Conservation (phyloP, 805 yeast species). For the Candida ascalaphidarum region DNA sequence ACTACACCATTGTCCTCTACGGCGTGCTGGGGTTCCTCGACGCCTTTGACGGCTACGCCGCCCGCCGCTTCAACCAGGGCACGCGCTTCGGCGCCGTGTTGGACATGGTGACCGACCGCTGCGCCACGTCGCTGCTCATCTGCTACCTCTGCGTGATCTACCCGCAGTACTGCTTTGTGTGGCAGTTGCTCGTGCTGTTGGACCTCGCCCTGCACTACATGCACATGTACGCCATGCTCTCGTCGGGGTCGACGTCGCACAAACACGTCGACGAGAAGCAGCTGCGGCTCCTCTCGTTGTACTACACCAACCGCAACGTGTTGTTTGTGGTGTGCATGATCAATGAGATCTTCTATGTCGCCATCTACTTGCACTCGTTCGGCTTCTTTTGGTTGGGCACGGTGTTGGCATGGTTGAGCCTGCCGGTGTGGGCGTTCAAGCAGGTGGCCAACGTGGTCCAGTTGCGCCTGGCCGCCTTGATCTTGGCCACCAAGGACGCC, state of each 20-base stretch:
- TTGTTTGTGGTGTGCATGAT: slow-evolving; percentile 86
- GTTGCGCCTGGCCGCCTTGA: slow-evolving; percentile 73
- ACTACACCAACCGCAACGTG: slow-evolving; percentile 79
- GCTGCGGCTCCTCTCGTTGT: slow-evolving; percentile 67
- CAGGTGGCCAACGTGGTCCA: slow-evolving; percentile 88
- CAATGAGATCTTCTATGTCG: slow-evolving; percentile 89
- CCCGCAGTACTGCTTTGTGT: slow-evolving; percentile 58
- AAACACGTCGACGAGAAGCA: slow-evolving; percentile 69
- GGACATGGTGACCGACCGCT: slow-evolving; percentile 98
- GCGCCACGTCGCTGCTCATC: slow-evolving; percentile 90
- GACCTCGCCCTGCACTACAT: slow-evolving; percentile 92
- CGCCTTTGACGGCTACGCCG: slow-evolving; percentile 95
- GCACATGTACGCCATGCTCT: slow-evolving; percentile 95
- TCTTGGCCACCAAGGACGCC: slow-evolving; percentile 73
- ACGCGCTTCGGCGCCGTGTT: slow-evolving; percentile 92
- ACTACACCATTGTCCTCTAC: slow-evolving; percentile 67
- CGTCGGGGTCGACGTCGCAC: slow-evolving; percentile 74
- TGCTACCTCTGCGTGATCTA: slow-evolving; percentile 77
- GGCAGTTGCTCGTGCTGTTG: slow-evolving; percentile 79
- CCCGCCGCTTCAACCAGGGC: slow-evolving; percentile 81
- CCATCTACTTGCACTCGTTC: slow-evolving; percentile 72
- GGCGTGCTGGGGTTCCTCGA: slow-evolving; percentile 86
- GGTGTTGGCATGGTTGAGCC: slow-evolving; percentile 45
- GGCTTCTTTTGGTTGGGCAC: slow-evolving; percentile 54
- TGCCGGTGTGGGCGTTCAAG: slow-evolving; percentile 87